Base-by-base conservation (phyloP, 1,284 basidiomycete genomes). In the Trametes pubescens region DNA sequence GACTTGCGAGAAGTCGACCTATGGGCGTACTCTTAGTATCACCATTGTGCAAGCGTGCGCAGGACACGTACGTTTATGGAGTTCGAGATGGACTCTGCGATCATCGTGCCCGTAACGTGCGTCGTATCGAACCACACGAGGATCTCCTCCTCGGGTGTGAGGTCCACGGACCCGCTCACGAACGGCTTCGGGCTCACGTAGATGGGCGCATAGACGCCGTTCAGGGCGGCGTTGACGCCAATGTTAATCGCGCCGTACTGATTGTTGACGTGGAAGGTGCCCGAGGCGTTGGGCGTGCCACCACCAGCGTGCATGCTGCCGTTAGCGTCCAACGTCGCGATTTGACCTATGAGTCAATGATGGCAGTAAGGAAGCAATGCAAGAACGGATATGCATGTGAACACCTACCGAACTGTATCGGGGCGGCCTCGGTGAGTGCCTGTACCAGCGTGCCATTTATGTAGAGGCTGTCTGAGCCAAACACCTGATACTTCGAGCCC, bases 401-500 rank as follows among this genome's bases (percentile, higher is more conserved):
- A 13, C n/a, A n/a, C 44, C 22, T 21, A 47, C 44, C 44, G 22
- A 8, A 47, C 13, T 47, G 44, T 8, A 47, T 47, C 7, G 10
- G 10, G 1, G 24, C 22, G 11, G 22, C 13, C 44, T 47, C 22
- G 5, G 44, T 47, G 21, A 8, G 7, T 6, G 44, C 22, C 22
- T 47, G 21, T 13, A 47, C 44, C 22, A 24, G 44, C 3, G 21
- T 21, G 4, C 44, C 44, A 21, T 24, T 14, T 8, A 16, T 21
- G 13, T 22, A 46, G 34, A 35, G 13, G 2, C 22, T 8, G 44
- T 46, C 21, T 2, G 44, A 24, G 13, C 44, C 44, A 14, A 47
- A 47, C 44, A 47, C 44, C 24, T 47, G 44, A 24, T 47, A 47
- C 44, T 47, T 47, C 22, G 44, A 10, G 21, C 44, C 24, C 44